A percentile compares a stretch with the other conserved stretches of the same genome.
Evolutionary conservation across 2,329 filamentous ascomycete genomes (phyloP).

Genomic region (Thelonectria blattea): DNA sequence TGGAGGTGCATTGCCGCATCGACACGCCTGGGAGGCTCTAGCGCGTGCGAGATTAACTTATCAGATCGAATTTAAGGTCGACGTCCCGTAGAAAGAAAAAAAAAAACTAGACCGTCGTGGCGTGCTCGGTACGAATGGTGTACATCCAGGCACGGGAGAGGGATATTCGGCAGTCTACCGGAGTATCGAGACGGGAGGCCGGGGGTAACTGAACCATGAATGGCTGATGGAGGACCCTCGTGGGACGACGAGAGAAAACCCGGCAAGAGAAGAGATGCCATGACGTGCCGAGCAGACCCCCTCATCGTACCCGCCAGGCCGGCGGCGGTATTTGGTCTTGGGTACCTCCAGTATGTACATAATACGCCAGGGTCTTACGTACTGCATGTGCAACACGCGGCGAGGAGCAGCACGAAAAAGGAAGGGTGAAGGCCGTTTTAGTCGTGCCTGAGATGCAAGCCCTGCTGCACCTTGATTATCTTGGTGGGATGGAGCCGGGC

Average conservation of each 20-base stretch:
- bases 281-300: constrained; percentile 18
- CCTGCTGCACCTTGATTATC: constrained; percentile 40
- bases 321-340: constrained; percentile 2
- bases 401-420: constrained; percentile 6
- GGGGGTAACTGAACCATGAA: constrained; percentile 9
- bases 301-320: constrained; percentile 13
- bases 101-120: constrained; percentile 7
- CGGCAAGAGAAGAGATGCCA: neutral
- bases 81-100: constrained; percentile 7
- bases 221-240: constrained; percentile 4
- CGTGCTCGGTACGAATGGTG: constrained; percentile 2
- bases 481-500: constrained; percentile 27
- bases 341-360: too few species aligned
- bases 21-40: neutral
- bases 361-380: constrained; percentile 20
- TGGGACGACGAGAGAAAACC: constrained; percentile 7
- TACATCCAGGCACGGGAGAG: constrained; percentile 12
- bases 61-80: constrained; percentile 14
- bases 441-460: constrained; percentile 33
- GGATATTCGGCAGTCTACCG: constrained; percentile 20
- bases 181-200: constrained; percentile 11
- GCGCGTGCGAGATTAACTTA: constrained; percentile 8
- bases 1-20: constrained; percentile 1
- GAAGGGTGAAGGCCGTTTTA: constrained; percentile 12
- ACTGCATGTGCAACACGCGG: constrained; percentile 17